Evolutionary conservation across 1,139 yeast species (phyloP).

Genomic region (Suhomyces guaymorum): DNA sequence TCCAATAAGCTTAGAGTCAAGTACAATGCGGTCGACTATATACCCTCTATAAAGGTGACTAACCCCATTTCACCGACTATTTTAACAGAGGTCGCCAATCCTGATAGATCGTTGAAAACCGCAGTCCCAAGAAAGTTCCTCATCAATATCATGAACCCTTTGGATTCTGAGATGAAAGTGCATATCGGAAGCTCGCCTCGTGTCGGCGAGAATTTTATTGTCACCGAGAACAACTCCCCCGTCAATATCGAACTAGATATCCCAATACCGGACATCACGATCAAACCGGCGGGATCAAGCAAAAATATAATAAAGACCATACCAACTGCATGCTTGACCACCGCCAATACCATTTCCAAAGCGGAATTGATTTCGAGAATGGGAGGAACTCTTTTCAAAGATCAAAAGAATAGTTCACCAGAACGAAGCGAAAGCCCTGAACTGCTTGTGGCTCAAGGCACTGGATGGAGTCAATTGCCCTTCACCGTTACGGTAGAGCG

Average conservation of each 20-base stretch:
- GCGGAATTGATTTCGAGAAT: slow-evolving; percentile 34
- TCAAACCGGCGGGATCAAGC: slow-evolving; percentile 19
- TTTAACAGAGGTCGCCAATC: slow-evolving; percentile 5
- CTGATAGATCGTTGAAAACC: slow-evolving; percentile 11
- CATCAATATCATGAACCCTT: slow-evolving; percentile 36
- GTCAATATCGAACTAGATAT: slow-evolving; percentile 21
- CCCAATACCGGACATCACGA: slow-evolving; percentile 26
- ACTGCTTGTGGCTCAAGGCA: slow-evolving; percentile 26
- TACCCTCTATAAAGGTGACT: slow-evolving; percentile 28
- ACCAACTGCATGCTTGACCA: slow-evolving; percentile 38
- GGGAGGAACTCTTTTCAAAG: slow-evolving; percentile 20
- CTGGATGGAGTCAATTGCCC: slow-evolving; percentile 41
- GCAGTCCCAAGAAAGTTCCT: slow-evolving; percentile 22
- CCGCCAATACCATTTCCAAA: slow-evolving; percentile 30
- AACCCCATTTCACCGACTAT: slow-evolving; percentile 12
- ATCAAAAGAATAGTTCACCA: slow-evolving; percentile 2
- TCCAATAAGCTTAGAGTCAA: slow-evolving; percentile 31
- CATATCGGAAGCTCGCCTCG: slow-evolving; percentile 20
- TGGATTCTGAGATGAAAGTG: slow-evolving; percentile 16
- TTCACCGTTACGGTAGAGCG: slow-evolving; percentile 20
- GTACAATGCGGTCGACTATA: slow-evolving; percentile 37
- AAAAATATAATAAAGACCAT: slow-evolving; percentile 24
- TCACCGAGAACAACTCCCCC: slow-evolving; percentile 15
- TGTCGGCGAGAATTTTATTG: slow-evolving; percentile 16
- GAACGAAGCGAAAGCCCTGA: slow-evolving; percentile 21